Evolutionary conservation across 2,329 filamentous ascomycete genomes (phyloP), one percentile per base, ranked within the genome.

Genomic region (Pseudogymnoascus sp.): DNA sequence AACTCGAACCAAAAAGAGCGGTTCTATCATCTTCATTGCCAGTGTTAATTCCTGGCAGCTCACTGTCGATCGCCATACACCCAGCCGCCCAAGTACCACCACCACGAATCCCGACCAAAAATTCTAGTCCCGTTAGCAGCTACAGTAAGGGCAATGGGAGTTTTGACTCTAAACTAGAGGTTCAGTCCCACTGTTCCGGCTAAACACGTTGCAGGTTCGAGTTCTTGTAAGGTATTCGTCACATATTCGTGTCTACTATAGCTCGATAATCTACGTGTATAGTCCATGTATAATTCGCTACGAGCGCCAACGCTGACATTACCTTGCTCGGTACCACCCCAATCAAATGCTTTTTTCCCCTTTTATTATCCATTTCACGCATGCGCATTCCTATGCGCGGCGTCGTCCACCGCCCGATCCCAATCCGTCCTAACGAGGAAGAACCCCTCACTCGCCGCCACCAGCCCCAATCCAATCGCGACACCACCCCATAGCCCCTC

Each of bases 401-500:
- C 86, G 65, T 83, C 84, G 63, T 84, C 80, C n/a, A 87, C 84
- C 4, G 84, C 84, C 45, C 76, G 75, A 61, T 85, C 75, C 83
- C 83, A 88, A 67, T 79, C 80, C 6, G 79, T 80, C 43, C 74
- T 75, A 23, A 73, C 80, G 52, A 89, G 80, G 66, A 85, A 88
- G 2, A 81, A 68, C 0, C 76, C 78, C 69, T 88, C 85, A 38
- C 83, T 79, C 7, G 74, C 67, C 2, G 80, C 76, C 1, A 88
- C 84, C 66, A 83, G 70, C 11, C 76, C 74, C 12, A 73, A 29
- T 7, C 70, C 92, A 66, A 95, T 74, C 0, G 87, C 88, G 6
- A 92, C 84, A 19, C 91, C 90, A 11, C 81, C 78, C 93, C 93
- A 97, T 16, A 97, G 78, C 0, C 93, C 93, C 62, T 84, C 80